Base-by-base conservation (phyloP, 306 rosid genomes). In the Urtica urens region DNA sequence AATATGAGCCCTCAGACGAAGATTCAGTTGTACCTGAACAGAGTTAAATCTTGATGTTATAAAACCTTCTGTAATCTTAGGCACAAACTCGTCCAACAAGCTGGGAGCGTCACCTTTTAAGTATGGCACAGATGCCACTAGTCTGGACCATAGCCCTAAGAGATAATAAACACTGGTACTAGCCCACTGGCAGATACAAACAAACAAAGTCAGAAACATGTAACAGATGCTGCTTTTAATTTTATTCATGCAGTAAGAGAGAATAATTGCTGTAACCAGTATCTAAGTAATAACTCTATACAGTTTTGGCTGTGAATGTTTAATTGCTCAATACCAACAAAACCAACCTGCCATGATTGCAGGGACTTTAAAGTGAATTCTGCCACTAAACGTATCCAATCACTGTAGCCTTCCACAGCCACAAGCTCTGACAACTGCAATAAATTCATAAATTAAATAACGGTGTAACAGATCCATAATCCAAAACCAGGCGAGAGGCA, bases 71-170 rank as follows among this genome's bases (percentile, higher is more conserved):
- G 94, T 82, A 62, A 90, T 90, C 74, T 85, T 90, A 31, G 99
- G 99, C 65, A 90, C 99, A 81, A 85, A 85, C 55, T 90, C 99
- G 67, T 79, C 99, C 58, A 90, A 81, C 62, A 85, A 81, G 82
- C 99, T 85, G 55, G 95, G 99, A 27, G 99, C 93, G 27, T 90
- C 99, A 29, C 94, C 99, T 62, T 90, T 90, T 83, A 90, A 74
- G 77, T 90, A 90, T 53, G 99, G 99, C 62, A 90, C 95, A 71
- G 99, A 90, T 41, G 95, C 57, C 64, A 90, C 99, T 76, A 90
- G 82, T 77, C 99, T 81, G 59, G 99, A 90, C 99, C 99, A 90
- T 21, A 90, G 67, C 38, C 99, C 99, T 68, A 90, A 70, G 22
- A 90, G 92, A 68, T 90, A 90, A 83, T 90, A 90, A 30, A 90